Evolutionary conservation across 495 filamentous ascomycete species (phyloP).

Genomic region (Podospora appendiculata): DNA sequence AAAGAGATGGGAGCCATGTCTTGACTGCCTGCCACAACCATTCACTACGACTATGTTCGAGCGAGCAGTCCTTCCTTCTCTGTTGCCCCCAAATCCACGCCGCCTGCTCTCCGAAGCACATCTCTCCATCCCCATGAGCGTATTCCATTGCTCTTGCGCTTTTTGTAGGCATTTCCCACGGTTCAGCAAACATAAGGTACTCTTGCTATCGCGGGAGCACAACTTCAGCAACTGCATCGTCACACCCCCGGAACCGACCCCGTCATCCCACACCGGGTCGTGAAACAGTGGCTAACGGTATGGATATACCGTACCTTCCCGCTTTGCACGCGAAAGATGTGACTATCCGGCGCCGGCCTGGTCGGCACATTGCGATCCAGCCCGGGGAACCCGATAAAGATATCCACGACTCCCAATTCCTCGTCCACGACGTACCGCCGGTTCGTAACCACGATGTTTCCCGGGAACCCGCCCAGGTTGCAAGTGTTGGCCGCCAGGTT

Average conservation of each 20-base stretch:
- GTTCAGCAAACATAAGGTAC: too few relatives aligned
- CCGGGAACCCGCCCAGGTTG: slow-evolving; percentile 21
- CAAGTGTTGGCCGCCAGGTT: slow-evolving; percentile 21
- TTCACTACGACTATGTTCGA: too few relatives aligned
- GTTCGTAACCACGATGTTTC: slow-evolving; percentile 19
- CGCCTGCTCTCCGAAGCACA: too few relatives aligned
- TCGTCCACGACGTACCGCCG: slow-evolving; percentile 31
- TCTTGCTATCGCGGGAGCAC: too few relatives aligned
- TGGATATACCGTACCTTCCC: slow-evolving; percentile 31
- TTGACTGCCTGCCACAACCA: too few relatives aligned
- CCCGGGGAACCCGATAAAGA: slow-evolving; percentile 24
- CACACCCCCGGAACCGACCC: background rate
- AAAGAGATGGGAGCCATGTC: too few relatives aligned
- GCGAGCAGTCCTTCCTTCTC: too few relatives aligned
- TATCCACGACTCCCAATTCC: slow-evolving; percentile 24
- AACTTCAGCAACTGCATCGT: too few relatives aligned
- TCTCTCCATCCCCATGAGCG: too few relatives aligned
- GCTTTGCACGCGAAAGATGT: slow-evolving; percentile 25
- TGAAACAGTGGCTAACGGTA: slow-evolving; percentile 10
- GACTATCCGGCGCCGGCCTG: slow-evolving; percentile 23
- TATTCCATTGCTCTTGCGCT: too few relatives aligned
- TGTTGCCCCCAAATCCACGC: too few relatives aligned
- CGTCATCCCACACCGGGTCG: background rate
- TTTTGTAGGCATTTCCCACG: too few relatives aligned
- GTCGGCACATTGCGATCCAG: slow-evolving; percentile 16